These are phyloP conservation scores for Chimonanthus salicifolius DNA, from an alignment of 164 flowering plant genomes.

Conservation along the genomic window DNA sequence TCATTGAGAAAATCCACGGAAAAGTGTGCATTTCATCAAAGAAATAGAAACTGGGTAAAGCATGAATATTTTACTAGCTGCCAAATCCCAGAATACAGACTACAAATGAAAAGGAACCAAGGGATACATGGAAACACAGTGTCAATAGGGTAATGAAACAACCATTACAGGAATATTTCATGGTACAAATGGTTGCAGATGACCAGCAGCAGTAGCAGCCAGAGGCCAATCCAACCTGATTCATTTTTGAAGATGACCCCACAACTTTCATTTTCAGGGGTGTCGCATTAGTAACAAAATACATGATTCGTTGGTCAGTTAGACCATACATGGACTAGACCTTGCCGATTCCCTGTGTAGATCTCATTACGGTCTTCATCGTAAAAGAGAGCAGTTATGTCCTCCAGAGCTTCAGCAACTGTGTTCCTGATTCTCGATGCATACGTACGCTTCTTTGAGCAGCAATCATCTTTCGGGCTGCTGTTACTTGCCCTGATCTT, in stretches of 20 bases:
- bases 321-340: slow-evolving; percentile 93
- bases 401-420: slow-evolving; percentile 86
- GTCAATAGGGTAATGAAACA: neutral
- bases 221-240: neutral
- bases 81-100: too few relatives aligned
- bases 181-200: neutral
- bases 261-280: neutral
- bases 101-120: neutral
- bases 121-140: neutral
- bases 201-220: neutral
- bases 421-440: slow-evolving; percentile 41
- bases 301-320: slow-evolving; percentile 31
- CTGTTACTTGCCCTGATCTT: slow-evolving; percentile 57
- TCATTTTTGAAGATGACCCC: neutral
- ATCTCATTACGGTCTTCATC: slow-evolving; percentile 96
- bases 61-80: neutral
- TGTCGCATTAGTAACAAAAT: neutral
- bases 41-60: neutral
- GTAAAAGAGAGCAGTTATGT: slow-evolving; percentile 91
- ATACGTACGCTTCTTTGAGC: slow-evolving; percentile 28
- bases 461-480: slow-evolving; percentile 28
- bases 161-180: neutral
- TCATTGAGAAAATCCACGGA: too few relatives aligned
- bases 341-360: slow-evolving; percentile 82
- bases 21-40: too few relatives aligned